phyloP scores from a whole-genome alignment of 768 basidiomycete species.

The Russula olivacea region DNA sequence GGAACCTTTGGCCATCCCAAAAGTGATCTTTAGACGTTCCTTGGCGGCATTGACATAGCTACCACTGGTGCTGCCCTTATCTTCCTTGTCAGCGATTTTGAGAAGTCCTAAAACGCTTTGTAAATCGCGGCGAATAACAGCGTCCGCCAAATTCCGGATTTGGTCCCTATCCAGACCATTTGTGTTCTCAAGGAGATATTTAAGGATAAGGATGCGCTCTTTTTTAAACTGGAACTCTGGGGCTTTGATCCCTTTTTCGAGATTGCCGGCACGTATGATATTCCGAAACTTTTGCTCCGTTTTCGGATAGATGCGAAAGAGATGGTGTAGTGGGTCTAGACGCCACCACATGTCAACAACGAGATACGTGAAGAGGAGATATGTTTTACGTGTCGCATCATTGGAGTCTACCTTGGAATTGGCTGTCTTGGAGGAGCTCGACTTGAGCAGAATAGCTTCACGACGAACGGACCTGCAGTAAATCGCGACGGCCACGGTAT shows the following conservation, averaged over 20 bases:
- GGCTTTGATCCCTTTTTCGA: not conserved
- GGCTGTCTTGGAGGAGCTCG: not conserved
- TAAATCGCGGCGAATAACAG: not conserved
- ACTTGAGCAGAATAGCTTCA: not conserved
- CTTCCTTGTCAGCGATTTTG: not conserved
- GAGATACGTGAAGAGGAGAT: not conserved
- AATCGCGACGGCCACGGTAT: not conserved
- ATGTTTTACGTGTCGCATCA: not conserved
- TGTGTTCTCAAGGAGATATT: slow-evolving; percentile 1
- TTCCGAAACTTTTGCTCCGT: not conserved
- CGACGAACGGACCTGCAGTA: slow-evolving; percentile 1
- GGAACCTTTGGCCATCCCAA: not conserved
- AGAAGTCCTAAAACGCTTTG: not conserved
- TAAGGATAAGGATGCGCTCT: slow-evolving; percentile 1
- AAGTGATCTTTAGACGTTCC: not conserved
- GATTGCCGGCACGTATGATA: not conserved
- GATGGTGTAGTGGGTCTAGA: slow-evolving; percentile 3
- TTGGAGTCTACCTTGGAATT: not conserved
- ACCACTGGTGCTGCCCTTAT: not conserved
- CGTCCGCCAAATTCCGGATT: not conserved
- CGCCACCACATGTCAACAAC: not conserved
- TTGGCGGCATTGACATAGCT: not conserved
- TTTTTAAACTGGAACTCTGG: slow-evolving; percentile 4
- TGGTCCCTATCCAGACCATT: not conserved
- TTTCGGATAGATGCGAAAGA: slow-evolving; percentile 10